Base-by-base conservation (phyloP, 2,329 filamentous ascomycete species). In the Colletotrichum tofieldiae region DNA sequence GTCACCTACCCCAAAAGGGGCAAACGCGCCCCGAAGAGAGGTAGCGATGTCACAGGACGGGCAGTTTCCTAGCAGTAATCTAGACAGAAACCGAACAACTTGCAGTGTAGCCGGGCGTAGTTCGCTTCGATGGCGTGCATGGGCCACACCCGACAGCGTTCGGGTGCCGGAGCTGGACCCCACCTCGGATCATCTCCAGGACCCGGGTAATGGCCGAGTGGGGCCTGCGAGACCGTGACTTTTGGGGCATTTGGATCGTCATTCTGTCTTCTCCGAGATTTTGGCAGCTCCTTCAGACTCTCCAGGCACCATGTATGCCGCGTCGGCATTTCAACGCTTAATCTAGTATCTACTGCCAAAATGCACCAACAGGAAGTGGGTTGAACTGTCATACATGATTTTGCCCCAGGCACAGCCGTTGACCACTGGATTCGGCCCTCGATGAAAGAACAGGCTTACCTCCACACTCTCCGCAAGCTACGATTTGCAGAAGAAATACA, bases 71-170 rank as follows among this genome's bases (percentile, higher is more conserved):
- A 7, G 7, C 51, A 29, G 11, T 5, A 4, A 23, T 5, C 18
- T 1, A 3, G 0, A 8, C 12, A 5, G n/a, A 55, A 1, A 16
- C 3, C 23, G 6, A 29, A 7, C 32, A n/a, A 5, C 18, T n/a
- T 55, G 52, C 32, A 35, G 20, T 23, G 32, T 23, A n/a, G 18
- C 32, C 52, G 52, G 52, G 52, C 52, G 52, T 11, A 37, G n/a
- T 5, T 37, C 7, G 18, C 1, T n/a, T 35, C 29, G 29, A 20
- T 5, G 18, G 11, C 29, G 11, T 54, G 18, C 29, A 54, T 35
- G 6, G 20, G 51, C 29, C 7, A n/a, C 51, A 18, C 7, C 51
- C 51, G 18, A 35, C 9, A 29, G 29, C 32, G 18, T 5, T n/a
- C 29, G 51, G 51, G 20, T 32, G 52, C 52, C 52, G 52, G n/a